A percentile compares a stretch with the other conserved stretches of the same genome.
These are phyloP conservation scores for Cordyceps pruinosa DNA, from an alignment of 2,329 filamentous ascomycete genomes.

Conservation along the genomic window DNA sequence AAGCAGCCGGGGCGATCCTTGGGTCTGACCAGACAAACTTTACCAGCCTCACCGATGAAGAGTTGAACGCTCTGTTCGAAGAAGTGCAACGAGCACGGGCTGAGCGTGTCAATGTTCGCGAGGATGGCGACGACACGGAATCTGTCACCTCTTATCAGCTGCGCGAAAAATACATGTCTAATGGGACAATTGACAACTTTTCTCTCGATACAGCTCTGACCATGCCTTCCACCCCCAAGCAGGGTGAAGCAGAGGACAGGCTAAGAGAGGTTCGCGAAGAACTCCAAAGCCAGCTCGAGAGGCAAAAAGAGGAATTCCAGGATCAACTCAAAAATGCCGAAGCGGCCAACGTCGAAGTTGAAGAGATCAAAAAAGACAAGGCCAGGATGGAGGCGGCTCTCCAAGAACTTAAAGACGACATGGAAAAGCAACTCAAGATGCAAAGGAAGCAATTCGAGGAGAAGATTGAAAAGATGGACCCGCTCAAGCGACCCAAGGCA, in stretches of 20 bases:
- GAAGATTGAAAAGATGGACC: constrained; percentile 70
- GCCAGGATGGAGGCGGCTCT: constrained; percentile 77
- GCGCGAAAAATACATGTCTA: constrained; percentile 92
- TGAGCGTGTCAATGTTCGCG: constrained; percentile 62
- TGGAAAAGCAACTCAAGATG: constrained; percentile 75
- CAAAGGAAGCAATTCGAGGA: constrained; percentile 82
- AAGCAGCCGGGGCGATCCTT: constrained; percentile 86
- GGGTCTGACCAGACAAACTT: constrained; percentile 83
- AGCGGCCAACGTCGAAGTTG: constrained; percentile 68
- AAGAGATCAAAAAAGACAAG: constrained; percentile 79
- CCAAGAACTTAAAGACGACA: constrained; percentile 72
- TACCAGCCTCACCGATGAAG: constrained; percentile 82
- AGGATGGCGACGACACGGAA: constrained; percentile 83
- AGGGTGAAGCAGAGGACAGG: constrained; percentile 67
- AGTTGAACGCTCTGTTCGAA: constrained; percentile 87
- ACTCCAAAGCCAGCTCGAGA: constrained; percentile 76
- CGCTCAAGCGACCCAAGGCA: constrained; percentile 53
- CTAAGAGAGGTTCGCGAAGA: constrained; percentile 71
- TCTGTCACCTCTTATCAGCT: constrained; percentile 81
- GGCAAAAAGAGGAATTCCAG: constrained; percentile 76
- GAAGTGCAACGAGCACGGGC: constrained; percentile 86
- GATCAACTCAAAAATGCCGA: constrained; percentile 70
- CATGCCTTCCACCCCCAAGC: constrained; percentile 85
- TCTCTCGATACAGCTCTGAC: constrained; percentile 91
- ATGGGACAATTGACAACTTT: constrained; percentile 90